Evolutionary conservation across 139 green algal species (phyloP).

Genomic region (Gonium pectorale): DNA sequence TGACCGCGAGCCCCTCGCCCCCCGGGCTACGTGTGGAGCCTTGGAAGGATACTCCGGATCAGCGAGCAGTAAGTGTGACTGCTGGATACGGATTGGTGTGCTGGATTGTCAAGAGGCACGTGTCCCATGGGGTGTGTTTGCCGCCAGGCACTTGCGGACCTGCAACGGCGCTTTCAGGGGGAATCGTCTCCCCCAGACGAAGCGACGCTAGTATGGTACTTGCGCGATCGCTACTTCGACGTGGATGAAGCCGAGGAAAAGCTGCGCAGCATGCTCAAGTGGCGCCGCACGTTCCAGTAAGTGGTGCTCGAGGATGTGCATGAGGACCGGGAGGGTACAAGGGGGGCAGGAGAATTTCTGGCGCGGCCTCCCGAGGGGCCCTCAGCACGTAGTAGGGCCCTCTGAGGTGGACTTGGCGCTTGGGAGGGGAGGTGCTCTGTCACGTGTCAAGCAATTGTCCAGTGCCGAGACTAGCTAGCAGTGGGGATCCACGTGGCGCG

Average conservation of each 20-base stretch:
- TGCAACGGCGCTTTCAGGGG: neutral
- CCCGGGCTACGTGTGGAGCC: conserved; percentile 8
- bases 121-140: no score
- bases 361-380: no score
- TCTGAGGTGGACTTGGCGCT: no score
- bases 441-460: no score
- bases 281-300: conserved; percentile 76
- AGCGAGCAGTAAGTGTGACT: conserved; percentile 6
- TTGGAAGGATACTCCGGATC: neutral
- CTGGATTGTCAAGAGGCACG: neutral
- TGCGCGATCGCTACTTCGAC: conserved; percentile 85
- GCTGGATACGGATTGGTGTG: neutral
- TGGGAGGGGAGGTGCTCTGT: no score
- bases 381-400: no score
- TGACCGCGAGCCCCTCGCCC: neutral
- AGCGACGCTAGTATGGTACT: conserved; percentile 79
- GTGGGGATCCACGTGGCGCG: no score
- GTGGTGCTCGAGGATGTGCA: no score
- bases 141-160: conserved; percentile 7
- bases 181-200: conserved; percentile 45
- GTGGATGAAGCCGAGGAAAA: conserved; percentile 85
- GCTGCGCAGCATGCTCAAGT: conserved; percentile 75
- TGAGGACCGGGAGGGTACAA: no score
- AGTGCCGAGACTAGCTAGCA: no score
- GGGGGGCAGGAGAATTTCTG: no score